These are phyloP conservation scores for Stachybotrys chlorohalonatus DNA, from an alignment of 2,329 filamentous ascomycete species.

Conservation along the genomic window DNA sequence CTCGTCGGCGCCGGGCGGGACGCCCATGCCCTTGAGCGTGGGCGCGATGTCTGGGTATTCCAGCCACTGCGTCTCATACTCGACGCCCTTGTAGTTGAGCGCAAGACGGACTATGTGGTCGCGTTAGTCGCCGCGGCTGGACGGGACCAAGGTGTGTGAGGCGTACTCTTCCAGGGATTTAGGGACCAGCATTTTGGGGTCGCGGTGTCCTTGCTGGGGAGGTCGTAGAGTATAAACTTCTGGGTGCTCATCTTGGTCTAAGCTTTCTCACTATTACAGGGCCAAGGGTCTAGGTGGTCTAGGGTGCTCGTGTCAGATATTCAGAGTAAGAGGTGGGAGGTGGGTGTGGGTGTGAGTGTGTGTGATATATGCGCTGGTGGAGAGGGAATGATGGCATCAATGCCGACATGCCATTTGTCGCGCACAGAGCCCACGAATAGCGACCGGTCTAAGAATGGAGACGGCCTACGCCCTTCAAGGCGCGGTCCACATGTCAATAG, in stretches of 20 bases:
- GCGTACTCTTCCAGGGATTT: conserved; percentile 1
- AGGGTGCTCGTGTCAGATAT: not conserved
- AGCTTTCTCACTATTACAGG: too few relatives aligned
- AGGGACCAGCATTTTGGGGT: not conserved
- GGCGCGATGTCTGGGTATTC: not conserved
- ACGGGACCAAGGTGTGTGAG: not conserved
- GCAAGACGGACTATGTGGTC: not conserved
- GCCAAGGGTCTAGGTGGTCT: not conserved
- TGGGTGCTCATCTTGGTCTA: not conserved
- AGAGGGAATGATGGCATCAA: too few relatives aligned
- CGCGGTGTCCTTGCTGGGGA: not conserved
- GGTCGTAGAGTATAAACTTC: not conserved
- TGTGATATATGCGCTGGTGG: too few relatives aligned
- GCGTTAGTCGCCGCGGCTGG: not conserved
- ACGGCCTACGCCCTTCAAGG: too few relatives aligned
- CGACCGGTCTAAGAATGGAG: too few relatives aligned
- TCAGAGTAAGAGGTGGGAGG: not conserved
- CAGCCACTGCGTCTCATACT: not conserved
- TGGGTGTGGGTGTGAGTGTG: too few relatives aligned
- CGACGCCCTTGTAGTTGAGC: conserved; percentile 1
- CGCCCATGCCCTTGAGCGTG: not conserved
- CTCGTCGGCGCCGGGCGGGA: not conserved
- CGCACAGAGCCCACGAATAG: too few relatives aligned
- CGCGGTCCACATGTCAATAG: too few relatives aligned
- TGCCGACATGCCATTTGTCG: too few relatives aligned